Evolutionary conservation across 2,329 filamentous ascomycete species (phyloP), one percentile per base, ranked within the genome.

Genomic region (Colletotrichum lupini): DNA sequence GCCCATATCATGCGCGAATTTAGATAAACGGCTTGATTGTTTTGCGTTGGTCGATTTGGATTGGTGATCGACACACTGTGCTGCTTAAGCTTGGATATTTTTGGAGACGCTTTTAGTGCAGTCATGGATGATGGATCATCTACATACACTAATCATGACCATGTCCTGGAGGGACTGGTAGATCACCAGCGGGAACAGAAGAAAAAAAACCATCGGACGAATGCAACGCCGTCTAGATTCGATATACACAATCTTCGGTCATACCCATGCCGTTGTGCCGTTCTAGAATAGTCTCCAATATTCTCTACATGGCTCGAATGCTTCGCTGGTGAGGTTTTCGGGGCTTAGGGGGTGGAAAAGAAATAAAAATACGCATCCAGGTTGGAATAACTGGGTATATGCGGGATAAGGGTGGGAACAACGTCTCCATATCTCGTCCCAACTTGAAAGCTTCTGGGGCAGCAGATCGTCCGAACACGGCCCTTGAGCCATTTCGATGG

Each of bases 391-490:
- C 35, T 46, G 63, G 46, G 53, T 52, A 55, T 19, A 46, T 53
- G 60, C 28, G 16, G 14, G 55, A 19, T 57, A 49, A 49, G n/a
- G 42, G 57, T 35, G 12, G 62, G 19, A 4, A 26, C 22, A 19
- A 26, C 42, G 28, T 46, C 63, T 46, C 63, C 63, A 67, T 14
- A 8, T 57, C 58, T n/a, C 53, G 53, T 49, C 64, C 26, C 55
- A 49, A 67, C 35, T 24, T 49, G 53, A 46, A 28, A 24, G 32
- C 5, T 19, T 35, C 16, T n/a, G 55, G 63, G 24, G 11, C 12
- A 37, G 57, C 22, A 53, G 65, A 55, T 58, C 37, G 30, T 72
- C 69, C 37, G 66, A 59, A 69, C 57, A 37, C 52, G n/a, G 30
- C 19, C 16, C 26, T 58, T 53, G 22, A 14, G 24, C 24, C 16